These are phyloP conservation scores for Anethum foeniculum DNA, from an alignment of 140 eudicot species.

Conservation along the genomic window DNA sequence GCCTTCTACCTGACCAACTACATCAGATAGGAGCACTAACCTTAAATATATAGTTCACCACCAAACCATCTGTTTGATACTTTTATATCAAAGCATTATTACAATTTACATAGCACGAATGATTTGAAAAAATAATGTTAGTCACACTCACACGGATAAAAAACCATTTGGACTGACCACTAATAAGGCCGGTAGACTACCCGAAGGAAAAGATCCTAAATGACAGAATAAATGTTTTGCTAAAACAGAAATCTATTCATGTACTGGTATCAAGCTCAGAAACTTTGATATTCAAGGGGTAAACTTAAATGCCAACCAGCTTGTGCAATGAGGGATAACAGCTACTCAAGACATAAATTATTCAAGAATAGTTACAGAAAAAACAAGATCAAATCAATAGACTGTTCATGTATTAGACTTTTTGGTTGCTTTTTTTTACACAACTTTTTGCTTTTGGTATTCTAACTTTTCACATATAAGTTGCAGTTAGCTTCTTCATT, in stretches of 20 bases:
- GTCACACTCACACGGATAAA: background rate
- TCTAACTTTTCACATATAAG: background rate
- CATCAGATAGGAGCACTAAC: background rate
- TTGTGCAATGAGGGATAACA: background rate
- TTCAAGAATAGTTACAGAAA: background rate
- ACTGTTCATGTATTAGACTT: background rate
- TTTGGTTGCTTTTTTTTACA: background rate
- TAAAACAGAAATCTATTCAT: background rate
- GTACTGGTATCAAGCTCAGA: no score
- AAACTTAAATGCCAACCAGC: background rate
- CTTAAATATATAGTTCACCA: background rate
- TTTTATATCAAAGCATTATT: background rate
- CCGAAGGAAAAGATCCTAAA: background rate
- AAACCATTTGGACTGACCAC: background rate
- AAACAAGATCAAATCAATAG: background rate
- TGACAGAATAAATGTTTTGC: background rate
- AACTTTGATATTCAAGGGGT: background rate
- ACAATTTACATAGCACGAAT: background rate
- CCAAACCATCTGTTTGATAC: background rate
- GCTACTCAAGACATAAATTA: background rate
- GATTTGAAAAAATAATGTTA: background rate
- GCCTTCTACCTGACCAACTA: background rate
- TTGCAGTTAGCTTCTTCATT: background rate
- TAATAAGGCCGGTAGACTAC: background rate
- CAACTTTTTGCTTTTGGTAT: conserved; percentile 1